phyloP scores from a whole-genome alignment of 441 rosid genomes.

The Jatropha podagrica region DNA sequence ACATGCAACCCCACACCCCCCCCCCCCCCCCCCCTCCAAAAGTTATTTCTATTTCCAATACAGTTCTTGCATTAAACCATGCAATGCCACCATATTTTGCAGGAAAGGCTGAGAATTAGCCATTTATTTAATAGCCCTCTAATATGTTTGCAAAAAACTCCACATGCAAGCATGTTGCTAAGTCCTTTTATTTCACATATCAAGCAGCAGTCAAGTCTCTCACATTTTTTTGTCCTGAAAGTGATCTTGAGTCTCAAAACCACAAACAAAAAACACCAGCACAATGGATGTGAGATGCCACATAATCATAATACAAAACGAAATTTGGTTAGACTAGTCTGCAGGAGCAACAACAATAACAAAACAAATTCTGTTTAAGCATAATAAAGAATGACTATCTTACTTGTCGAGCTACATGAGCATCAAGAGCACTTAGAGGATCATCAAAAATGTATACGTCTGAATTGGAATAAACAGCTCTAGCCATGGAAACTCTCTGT shows the following conservation, averaged over 20 bases:
- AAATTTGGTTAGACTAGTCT: not conserved
- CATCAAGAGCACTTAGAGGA: slow-evolving; percentile 97
- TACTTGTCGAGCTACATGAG: slow-evolving; percentile 96
- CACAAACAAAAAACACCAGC: not conserved
- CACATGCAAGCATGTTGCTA: not conserved
- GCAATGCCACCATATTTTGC: not conserved
- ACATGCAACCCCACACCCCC: not conserved
- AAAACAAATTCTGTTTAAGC: not conserved
- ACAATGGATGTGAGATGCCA: not conserved
- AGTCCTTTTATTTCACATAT: not conserved
- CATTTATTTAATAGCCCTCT: not conserved
- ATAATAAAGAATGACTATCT: slow-evolving; percentile 44
- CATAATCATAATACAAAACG: slow-evolving; percentile 6
- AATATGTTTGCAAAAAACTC: not conserved
- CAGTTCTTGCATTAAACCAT: not conserved
- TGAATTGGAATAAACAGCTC: slow-evolving; percentile 91
- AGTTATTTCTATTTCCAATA: not conserved
- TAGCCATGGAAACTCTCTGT: slow-evolving; percentile 98
- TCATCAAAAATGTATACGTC: slow-evolving; percentile 96
- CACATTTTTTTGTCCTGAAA: slow-evolving; percentile 2
- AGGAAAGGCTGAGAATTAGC: not conserved
- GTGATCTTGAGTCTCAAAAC: slow-evolving; percentile 4
- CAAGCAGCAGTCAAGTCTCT: not conserved
- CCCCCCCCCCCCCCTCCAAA: not conserved
- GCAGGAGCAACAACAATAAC: not conserved